A percentile compares a stretch with the other conserved stretches of the same genome.
phyloP scores from a whole-genome alignment of 176 grass and related monocot genomes.

The Oryza punctata region DNA sequence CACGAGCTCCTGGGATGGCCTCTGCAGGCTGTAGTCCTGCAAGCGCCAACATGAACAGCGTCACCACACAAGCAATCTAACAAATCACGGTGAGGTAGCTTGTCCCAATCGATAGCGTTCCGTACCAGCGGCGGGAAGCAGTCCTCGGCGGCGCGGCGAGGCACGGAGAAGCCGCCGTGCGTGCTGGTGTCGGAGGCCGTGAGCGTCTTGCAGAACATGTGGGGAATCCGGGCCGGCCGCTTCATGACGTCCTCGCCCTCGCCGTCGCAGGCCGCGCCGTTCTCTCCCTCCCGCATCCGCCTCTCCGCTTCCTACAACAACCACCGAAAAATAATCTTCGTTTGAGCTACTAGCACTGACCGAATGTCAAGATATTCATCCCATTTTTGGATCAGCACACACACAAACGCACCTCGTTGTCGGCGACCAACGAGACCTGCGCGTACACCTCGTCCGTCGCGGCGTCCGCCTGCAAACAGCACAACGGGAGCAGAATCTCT shows the following conservation, averaged over 20 bases:
- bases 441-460: conserved; percentile 86
- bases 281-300: conserved; percentile 31
- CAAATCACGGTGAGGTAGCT: neutral
- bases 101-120: neutral
- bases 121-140: conserved; percentile 93
- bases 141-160: conserved; percentile 90
- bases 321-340: neutral
- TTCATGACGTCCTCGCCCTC: conserved; percentile 34
- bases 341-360: neutral
- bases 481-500: neutral
- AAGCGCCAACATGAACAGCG: conserved; percentile 21
- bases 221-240: conserved; percentile 55
- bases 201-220: conserved; percentile 99
- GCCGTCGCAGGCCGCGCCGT: conserved; percentile 37
- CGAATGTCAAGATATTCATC: neutral
- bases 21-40: conserved; percentile 76
- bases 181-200: conserved; percentile 94
- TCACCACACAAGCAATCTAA: conserved; percentile 15
- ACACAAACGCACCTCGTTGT: conserved; percentile 49
- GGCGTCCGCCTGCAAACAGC: conserved; percentile 65
- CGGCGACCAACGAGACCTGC: conserved; percentile 60
- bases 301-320: conserved; percentile 35
- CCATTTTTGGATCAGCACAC: neutral
- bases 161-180: conserved; percentile 92
- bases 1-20: conserved; percentile 87